Base-by-base conservation (phyloP, 352 stramenopile genomes). In the Phytophthora meadii region DNA sequence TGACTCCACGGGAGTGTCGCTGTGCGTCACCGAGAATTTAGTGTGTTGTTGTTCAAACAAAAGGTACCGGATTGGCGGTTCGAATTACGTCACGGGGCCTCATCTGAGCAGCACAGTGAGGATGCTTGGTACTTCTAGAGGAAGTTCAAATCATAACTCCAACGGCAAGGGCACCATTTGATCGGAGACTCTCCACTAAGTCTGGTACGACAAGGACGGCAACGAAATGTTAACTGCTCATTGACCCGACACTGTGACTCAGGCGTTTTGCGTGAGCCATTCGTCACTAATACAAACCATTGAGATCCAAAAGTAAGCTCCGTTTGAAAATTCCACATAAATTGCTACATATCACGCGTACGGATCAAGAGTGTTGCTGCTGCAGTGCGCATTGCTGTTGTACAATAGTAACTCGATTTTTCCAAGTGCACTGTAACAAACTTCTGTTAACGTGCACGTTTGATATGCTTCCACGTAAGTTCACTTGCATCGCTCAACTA, bases 11-110 rank as follows among this genome's bases (percentile, higher is more conserved):
- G 40, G 42, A 42, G 37, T 32, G 48, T 59, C 49, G 40, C 14
- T 12, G 60, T 59, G 60, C 60, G 51, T 68, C 60, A 68, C 45
- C 25, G 14, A 44, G 10, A 10, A 14, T 7, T 25, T 24, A 51
- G 44, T 55, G 17, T 56, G 11, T 15, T 19, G 45, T 42, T 48
- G 12, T 39, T 25, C 7, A 46, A 24, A 11, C 12, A 41, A 42
- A 17, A 5, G 25, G 12, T 7, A 30, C 17, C 44, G n/a, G 45
- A 68, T 68, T 68, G 61, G 52, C 19, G 19, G 53, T 7, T 58
- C 3, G n/a, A 37, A 11, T 24, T 57, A 52, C 61, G 61, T 68
- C 61, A 63, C 46, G n/a, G 39, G 10, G 44, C 14, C 27, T 41
- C 17, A 34, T 61, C 11, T 19, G 41, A 36, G 12, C 42, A 47